Percentiles rank a stretch among this genome's conserved stretches.
These are phyloP conservation scores for Corchorus olitorius DNA, from an alignment of 345 rosid species.

Conservation along the genomic window DNA sequence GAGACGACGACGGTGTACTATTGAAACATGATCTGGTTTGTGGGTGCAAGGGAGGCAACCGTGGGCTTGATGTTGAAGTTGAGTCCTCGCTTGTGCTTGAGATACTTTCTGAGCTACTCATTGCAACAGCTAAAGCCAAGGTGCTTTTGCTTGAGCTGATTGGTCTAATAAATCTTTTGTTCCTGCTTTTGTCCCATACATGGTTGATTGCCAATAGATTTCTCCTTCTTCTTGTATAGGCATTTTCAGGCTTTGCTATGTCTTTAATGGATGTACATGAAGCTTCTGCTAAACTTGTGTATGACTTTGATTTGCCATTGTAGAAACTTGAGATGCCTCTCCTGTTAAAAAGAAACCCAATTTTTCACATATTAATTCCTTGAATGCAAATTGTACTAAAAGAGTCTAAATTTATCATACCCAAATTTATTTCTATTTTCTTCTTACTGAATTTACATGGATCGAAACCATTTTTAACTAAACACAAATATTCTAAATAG, in stretches of 20 bases:
- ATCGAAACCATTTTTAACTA: neutral
- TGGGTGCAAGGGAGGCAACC: constrained; percentile 79
- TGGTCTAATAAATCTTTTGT: constrained; percentile 47
- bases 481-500: neutral
- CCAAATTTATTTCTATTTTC: neutral
- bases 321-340: constrained; percentile 82
- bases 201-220: constrained; percentile 63
- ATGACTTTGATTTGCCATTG: constrained; percentile 84
- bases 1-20: constrained; percentile 29
- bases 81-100: constrained; percentile 59
- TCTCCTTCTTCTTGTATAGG: constrained; percentile 50
- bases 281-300: constrained; percentile 55
- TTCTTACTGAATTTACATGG: neutral
- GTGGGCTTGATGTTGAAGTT: constrained; percentile 42
- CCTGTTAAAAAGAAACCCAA: constrained; percentile 37
- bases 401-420: neutral
- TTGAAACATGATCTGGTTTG: constrained; percentile 35
- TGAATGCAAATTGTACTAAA: neutral
- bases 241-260: constrained; percentile 75
- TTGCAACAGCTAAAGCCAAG: constrained; percentile 66
- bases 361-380: neutral
- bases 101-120: constrained; percentile 64
- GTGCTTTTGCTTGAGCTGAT: constrained; percentile 65
- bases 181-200: constrained; percentile 60
- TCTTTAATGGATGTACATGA: constrained; percentile 57